phyloP scores from a whole-genome alignment of 371 early-diverging fungal genomes.

The Rhizomucor miehei region DNA sequence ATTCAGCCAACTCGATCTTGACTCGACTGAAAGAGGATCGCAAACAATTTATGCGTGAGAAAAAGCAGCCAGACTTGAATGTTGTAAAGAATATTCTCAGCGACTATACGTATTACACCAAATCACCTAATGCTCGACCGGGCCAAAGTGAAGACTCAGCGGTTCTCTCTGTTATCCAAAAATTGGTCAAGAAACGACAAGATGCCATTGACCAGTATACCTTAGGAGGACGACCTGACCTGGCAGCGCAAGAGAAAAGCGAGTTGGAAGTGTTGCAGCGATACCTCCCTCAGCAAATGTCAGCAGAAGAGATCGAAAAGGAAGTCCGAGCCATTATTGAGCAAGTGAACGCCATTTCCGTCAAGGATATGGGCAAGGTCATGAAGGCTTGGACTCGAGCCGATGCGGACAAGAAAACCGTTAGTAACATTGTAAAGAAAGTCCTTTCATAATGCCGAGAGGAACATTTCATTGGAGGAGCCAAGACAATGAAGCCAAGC shows the following conservation, averaged over 20 bases:
- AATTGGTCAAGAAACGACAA: slow-evolving; percentile 68
- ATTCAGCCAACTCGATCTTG: slow-evolving; percentile 19
- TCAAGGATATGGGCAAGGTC: slow-evolving; percentile 74
- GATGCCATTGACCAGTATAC: slow-evolving; percentile 66
- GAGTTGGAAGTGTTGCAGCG: slow-evolving; percentile 60
- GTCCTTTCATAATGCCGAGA: slow-evolving; percentile 15
- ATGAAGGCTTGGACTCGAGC: slow-evolving; percentile 72
- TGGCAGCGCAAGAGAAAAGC: slow-evolving; percentile 58
- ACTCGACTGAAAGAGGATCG: slow-evolving; percentile 61
- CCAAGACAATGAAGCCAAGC: too few species aligned
- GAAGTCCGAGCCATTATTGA: slow-evolving; percentile 51
- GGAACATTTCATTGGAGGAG: neutral
- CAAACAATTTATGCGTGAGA: slow-evolving; percentile 71
- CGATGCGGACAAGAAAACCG: slow-evolving; percentile 62
- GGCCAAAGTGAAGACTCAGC: slow-evolving; percentile 43
- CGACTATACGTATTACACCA: slow-evolving; percentile 72
- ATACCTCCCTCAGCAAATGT: slow-evolving; percentile 73
- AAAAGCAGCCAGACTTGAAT: slow-evolving; percentile 61
- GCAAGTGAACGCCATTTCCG: slow-evolving; percentile 48
- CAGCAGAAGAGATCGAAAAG: slow-evolving; percentile 61
- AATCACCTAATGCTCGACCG: slow-evolving; percentile 47
- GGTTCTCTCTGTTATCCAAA: slow-evolving; percentile 57
- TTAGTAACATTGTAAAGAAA: slow-evolving; percentile 64
- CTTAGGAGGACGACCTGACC: slow-evolving; percentile 62
- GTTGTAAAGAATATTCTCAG: slow-evolving; percentile 72